Conservation (phyloP, 345 rosid genomes). For the Salix suchowensis region DNA sequence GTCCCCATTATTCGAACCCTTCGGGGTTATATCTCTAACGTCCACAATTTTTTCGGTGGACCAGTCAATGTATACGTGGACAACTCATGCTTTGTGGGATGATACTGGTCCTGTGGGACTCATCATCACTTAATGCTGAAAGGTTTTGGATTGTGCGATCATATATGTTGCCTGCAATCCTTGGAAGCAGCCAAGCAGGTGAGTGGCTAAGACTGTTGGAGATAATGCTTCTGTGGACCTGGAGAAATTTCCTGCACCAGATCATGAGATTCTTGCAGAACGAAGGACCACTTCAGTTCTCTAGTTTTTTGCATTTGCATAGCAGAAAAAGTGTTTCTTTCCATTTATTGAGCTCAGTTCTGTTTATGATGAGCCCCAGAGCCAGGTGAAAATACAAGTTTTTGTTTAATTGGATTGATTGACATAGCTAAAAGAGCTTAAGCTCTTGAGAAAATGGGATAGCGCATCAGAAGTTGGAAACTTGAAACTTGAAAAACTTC, state of each 20-base stretch:
- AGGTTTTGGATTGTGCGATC: background rate
- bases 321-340: background rate
- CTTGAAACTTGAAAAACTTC: too few relatives aligned
- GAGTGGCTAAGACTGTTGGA: background rate
- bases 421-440: too few relatives aligned
- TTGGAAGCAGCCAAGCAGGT: background rate
- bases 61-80: background rate
- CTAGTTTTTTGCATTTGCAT: background rate
- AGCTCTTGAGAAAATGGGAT: too few relatives aligned
- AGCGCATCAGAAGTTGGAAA: too few relatives aligned
- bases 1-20: background rate
- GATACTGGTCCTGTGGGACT: background rate
- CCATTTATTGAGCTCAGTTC: background rate
- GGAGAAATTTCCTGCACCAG: background rate
- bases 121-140: background rate
- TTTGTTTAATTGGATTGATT: too few relatives aligned
- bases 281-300: background rate
- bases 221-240: background rate
- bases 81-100: background rate
- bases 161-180: background rate
- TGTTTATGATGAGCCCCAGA: too few relatives aligned
- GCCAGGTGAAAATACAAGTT: too few relatives aligned
- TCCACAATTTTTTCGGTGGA: background rate
- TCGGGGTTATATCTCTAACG: background rate
- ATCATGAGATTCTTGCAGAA: background rate